Percentiles rank a stretch among this genome's conserved stretches.
Conservation (phyloP, 805 yeast species). For the Cyberlindnera mycetangii region DNA sequence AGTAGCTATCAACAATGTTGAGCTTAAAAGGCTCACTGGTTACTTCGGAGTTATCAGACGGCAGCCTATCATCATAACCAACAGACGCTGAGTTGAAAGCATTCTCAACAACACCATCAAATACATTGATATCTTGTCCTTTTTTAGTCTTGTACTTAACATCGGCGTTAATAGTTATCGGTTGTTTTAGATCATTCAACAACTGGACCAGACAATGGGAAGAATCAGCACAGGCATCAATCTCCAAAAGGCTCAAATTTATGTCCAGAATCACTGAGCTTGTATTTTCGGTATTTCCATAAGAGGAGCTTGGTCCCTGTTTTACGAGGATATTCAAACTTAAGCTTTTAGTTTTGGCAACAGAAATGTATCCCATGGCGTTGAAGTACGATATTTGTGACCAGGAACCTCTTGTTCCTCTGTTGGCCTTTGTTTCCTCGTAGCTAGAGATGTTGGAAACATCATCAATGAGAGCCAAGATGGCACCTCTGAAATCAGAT, state of each 20-base stretch:
- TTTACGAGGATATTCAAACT: constrained; percentile 12
- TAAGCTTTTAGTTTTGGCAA: constrained; percentile 44
- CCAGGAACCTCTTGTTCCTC: constrained; percentile 32
- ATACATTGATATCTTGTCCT: constrained; percentile 33
- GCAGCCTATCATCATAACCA: background rate
- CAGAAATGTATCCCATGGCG: constrained; percentile 48
- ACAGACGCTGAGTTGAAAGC: constrained; percentile 24
- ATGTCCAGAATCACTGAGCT: constrained; percentile 38
- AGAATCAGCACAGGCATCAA: constrained; percentile 82
- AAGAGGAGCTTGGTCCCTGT: constrained; percentile 31
- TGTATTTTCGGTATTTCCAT: constrained; percentile 20
- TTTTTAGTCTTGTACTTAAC: constrained; percentile 49
- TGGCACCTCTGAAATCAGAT: constrained; percentile 46
- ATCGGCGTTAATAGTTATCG: constrained; percentile 55
- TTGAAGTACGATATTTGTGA: constrained; percentile 39
- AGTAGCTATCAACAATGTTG: constrained; percentile 27
- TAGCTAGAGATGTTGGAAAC: constrained; percentile 32
- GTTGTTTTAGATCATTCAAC: constrained; percentile 68
- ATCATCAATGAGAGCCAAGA: constrained; percentile 67
- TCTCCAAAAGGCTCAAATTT: constrained; percentile 43
- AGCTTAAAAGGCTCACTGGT: constrained; percentile 11
- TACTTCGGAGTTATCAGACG: background rate
- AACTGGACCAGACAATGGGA: constrained; percentile 67
- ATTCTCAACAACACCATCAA: constrained; percentile 37
- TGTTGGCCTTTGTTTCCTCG: constrained; percentile 27